phyloP scores from a whole-genome alignment of 73 alveolate genomes.

The Diophrys appendiculata region DNA sequence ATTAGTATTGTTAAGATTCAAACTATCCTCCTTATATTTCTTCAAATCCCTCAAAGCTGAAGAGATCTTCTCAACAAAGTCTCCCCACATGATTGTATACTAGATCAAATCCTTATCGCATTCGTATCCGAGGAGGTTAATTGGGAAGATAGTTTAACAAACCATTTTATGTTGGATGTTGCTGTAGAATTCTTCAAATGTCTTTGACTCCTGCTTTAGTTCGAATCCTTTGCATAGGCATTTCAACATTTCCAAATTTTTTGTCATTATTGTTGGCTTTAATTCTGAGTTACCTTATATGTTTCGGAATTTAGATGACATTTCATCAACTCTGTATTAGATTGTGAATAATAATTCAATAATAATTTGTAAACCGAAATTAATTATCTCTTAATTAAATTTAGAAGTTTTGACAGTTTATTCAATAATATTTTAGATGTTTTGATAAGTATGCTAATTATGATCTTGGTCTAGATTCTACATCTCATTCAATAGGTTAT shows the following conservation, averaged over 20 bases:
- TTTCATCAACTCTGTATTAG: too few relatives aligned
- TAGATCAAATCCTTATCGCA: slow-evolving; percentile 36
- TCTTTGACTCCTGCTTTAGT: not conserved
- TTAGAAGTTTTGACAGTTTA: not conserved
- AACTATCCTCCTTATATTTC: too few relatives aligned
- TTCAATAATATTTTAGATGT: too few relatives aligned
- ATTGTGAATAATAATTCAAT: not conserved
- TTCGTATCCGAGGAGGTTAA: slow-evolving; percentile 49
- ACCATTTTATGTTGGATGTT: slow-evolving; percentile 44
- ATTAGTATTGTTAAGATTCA: too few relatives aligned
- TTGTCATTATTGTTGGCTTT: not conserved
- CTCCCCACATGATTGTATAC: slow-evolving; percentile 30
- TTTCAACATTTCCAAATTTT: not conserved
- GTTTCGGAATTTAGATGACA: too few relatives aligned
- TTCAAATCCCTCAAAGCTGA: slow-evolving; percentile 47
- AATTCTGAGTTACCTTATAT: not conserved
- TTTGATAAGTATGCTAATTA: too few relatives aligned
- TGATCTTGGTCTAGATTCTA: not conserved
- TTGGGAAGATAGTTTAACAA: slow-evolving; percentile 52
- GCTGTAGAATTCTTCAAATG: slow-evolving; percentile 29
- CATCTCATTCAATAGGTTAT: not conserved
- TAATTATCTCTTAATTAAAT: not conserved
- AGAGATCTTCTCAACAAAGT: slow-evolving; percentile 36
- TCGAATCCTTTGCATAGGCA: not conserved
- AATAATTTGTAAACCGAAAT: not conserved